Evolutionary conservation across 192 early-diverging fungal genomes (phyloP).

Genomic region (Kickxella alabastrina): DNA sequence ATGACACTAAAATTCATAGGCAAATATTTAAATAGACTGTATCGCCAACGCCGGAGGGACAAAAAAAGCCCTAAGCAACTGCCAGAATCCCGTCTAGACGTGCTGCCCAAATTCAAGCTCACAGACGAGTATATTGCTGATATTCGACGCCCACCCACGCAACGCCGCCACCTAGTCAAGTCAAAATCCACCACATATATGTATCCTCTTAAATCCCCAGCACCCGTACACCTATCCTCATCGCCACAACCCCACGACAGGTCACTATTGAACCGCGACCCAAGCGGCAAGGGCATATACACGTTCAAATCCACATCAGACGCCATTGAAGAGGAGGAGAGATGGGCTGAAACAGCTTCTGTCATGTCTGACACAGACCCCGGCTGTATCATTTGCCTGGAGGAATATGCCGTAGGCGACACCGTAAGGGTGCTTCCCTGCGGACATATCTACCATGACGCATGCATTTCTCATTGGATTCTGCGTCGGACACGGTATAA

Average conservation of each 20-base stretch:
- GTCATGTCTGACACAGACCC: constrained; percentile 17
- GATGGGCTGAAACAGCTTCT: too few species aligned
- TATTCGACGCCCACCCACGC: constrained; percentile 17
- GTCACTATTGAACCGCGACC: too few species aligned
- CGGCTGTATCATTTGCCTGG: constrained; percentile 66
- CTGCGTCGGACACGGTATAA: constrained; percentile 18
- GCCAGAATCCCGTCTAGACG: too few species aligned
- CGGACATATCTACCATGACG: constrained; percentile 60
- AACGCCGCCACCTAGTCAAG: constrained; percentile 23
- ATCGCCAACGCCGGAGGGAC: too few species aligned
- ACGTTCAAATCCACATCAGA: too few species aligned
- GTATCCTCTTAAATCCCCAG: background rate
- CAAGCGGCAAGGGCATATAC: too few species aligned
- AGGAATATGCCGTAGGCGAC: constrained; percentile 55
- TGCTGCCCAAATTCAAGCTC: constrained; percentile 31
- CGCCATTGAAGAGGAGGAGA: too few species aligned
- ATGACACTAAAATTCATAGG: too few species aligned
- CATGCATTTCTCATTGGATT: constrained; percentile 56
- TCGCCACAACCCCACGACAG: too few species aligned
- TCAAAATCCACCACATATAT: background rate
- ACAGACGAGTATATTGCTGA: constrained; percentile 19
- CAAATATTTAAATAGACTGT: too few species aligned
- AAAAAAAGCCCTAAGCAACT: too few species aligned
- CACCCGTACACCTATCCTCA: constrained; percentile 4
- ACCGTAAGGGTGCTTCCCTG: constrained; percentile 60